Evolutionary conservation across 805 yeast species (phyloP), one percentile per base, ranked within the genome.

Genomic region (Clavispora phyllophila): DNA sequence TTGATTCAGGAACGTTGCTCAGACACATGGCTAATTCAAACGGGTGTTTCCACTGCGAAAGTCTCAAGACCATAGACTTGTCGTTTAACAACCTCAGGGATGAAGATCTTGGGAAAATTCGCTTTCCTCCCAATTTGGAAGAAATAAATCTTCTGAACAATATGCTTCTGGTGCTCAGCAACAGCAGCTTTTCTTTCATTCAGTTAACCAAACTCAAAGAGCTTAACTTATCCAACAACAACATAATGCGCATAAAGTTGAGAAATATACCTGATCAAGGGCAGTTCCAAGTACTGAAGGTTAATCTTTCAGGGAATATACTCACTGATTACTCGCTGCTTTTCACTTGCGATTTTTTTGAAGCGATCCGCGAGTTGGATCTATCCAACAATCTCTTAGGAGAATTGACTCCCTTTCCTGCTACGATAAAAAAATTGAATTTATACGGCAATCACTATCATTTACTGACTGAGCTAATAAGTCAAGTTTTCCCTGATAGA

Each of bases 131-230:
- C 0, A 36, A 44, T 19, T 38, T 64, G 24, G 39, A 42, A 29
- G 22, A 47, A 10, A 44, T 63, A 28, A 57, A 60, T 36, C 46
- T 62, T n/a, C 59, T 67, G 5, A 61, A 62, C 43, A 64, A 64
- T 41, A 50, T 39, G 29, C 33, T 62, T 13, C 41, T 46, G 22
- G 39, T 36, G 17, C 19, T 62, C n/a, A 47, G 45, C 40, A 46
- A 49, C 26, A 29, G 36, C 4, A 50, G 45, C 12, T 53, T 61
- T 24, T 38, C 50, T 1, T 49, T 49, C 37, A 41, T 36, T n/a
- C 15, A 44, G 2, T 44, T 60, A 22, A 36, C 40, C 6, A 41
- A 42, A n/a, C 45, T 60, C 23, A 20, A 31, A 36, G 36, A 22
- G 8, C 45, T 61, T 15, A 48, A 61, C 39, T 40, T 60, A 2